phyloP scores from a whole-genome alignment of 805 yeast genomes.

The Lipomyces chichibuensis region DNA sequence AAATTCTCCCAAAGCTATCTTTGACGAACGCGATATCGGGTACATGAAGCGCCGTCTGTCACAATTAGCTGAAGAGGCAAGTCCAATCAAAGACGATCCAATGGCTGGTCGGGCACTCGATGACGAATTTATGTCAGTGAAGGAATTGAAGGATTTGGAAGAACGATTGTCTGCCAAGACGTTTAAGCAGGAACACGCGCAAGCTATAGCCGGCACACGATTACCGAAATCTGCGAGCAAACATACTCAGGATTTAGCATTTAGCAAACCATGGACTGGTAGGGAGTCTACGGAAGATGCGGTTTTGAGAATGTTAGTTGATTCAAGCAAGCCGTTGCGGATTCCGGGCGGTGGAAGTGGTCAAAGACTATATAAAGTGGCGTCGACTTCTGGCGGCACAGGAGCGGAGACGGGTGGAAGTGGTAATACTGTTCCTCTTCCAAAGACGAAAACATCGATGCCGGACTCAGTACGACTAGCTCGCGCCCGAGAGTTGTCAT shows the following conservation, averaged over 20 bases:
- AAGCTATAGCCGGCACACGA: slow-evolving; percentile 48
- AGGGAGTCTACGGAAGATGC: slow-evolving; percentile 53
- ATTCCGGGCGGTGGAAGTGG: slow-evolving; percentile 19
- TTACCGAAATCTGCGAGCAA: slow-evolving; percentile 53
- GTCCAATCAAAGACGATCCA: slow-evolving; percentile 45
- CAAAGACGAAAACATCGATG: slow-evolving; percentile 37
- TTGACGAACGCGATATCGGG: slow-evolving; percentile 31
- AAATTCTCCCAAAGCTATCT: background rate
- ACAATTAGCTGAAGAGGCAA: slow-evolving; percentile 51
- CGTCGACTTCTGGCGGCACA: slow-evolving; percentile 20
- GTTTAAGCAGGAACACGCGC: slow-evolving; percentile 49
- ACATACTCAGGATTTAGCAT: slow-evolving; percentile 54
- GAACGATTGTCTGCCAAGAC: slow-evolving; percentile 42
- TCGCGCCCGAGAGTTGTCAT: slow-evolving; percentile 64
- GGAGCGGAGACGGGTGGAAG: slow-evolving; percentile 36
- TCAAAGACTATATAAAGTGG: background rate
- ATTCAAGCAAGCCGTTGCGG: slow-evolving; percentile 50
- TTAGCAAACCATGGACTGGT: slow-evolving; percentile 63
- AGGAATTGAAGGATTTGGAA: slow-evolving; percentile 20
- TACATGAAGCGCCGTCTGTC: slow-evolving; percentile 47
- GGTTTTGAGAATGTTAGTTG: slow-evolving; percentile 59
- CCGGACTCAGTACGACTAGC: slow-evolving; percentile 50
- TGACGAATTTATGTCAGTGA: slow-evolving; percentile 7
- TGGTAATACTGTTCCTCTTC: slow-evolving; percentile 23
- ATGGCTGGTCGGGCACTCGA: slow-evolving; percentile 1